Percentiles rank a stretch among this genome's conserved stretches.
These are phyloP conservation scores for Cutaneotrichosporon curvatum DNA, from an alignment of 1,284 basidiomycete species.

Conservation along the genomic window DNA sequence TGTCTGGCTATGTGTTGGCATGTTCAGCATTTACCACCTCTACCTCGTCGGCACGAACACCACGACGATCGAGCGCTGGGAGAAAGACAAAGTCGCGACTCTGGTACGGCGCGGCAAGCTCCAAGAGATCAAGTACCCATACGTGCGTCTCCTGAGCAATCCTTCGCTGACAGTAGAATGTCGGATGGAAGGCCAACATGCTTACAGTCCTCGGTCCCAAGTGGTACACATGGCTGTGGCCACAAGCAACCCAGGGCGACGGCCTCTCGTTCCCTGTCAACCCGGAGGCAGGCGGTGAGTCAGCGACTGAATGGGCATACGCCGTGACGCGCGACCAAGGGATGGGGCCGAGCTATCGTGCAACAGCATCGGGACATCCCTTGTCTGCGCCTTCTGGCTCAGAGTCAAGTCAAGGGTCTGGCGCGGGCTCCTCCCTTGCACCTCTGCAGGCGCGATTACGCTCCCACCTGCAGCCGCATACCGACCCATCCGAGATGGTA, in stretches of 20 bases:
- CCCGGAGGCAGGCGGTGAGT: conserved; percentile 67
- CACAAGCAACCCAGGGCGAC: conserved; percentile 54
- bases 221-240: conserved; percentile 73
- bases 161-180: conserved; percentile 53
- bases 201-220: conserved; percentile 68
- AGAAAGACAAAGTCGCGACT: conserved; percentile 87
- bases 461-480: conserved; percentile 5
- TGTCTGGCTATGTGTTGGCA: conserved; percentile 76
- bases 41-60: conserved; percentile 72
- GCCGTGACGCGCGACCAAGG: conserved; percentile 24
- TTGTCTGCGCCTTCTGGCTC: too few species aligned
- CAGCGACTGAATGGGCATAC: conserved; percentile 46
- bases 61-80: conserved; percentile 96
- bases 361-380: neutral
- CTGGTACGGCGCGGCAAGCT: conserved; percentile 80
- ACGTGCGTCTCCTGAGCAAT: conserved; percentile 53
- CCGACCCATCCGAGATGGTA: conserved; percentile 10
- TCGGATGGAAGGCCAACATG: conserved; percentile 67
- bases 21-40: conserved; percentile 86
- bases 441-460: conserved; percentile 16
- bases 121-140: conserved; percentile 83
- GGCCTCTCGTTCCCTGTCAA: conserved; percentile 72
- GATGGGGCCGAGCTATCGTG: neutral
- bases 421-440: too few species aligned
- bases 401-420: too few species aligned